Percentiles rank a stretch among this genome's conserved stretches.
phyloP scores from a whole-genome alignment of 2,329 filamentous ascomycete genomes.

The Tolypocladium pustulatum region DNA sequence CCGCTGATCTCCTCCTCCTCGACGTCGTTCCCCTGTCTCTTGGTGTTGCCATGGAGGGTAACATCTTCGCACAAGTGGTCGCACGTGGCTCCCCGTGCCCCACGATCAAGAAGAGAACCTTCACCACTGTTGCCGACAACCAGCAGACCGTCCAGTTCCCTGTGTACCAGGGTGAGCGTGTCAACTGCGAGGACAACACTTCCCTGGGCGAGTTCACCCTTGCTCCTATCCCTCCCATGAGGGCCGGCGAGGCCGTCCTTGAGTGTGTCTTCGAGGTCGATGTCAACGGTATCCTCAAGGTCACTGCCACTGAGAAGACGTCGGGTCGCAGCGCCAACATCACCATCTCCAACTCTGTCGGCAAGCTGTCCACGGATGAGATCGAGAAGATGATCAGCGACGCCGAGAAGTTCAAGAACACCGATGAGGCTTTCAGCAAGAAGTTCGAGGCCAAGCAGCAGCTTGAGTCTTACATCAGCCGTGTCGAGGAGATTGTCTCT shows the following conservation, averaged over 20 bases:
- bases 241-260: conserved; percentile 89
- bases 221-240: conserved; percentile 77
- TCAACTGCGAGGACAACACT: conserved; percentile 98
- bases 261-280: conserved; percentile 99
- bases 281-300: conserved; percentile 99
- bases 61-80: conserved; percentile 95
- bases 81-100: conserved; percentile 68
- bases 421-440: conserved; percentile 98
- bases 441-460: conserved; percentile 98
- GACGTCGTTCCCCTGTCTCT: conserved; percentile 95
- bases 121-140: conserved; percentile 73
- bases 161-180: conserved; percentile 91
- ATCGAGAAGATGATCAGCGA: conserved; percentile 98
- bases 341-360: conserved; percentile 98
- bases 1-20: conserved; percentile 84
- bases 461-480: conserved; percentile 96
- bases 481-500: conserved; percentile 97
- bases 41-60: conserved; percentile 98
- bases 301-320: conserved; percentile 97
- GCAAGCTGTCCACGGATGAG: conserved; percentile 88
- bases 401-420: conserved; percentile 97
- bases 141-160: conserved; percentile 70
- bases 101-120: conserved; percentile 73
- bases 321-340: conserved; percentile 98
- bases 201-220: conserved; percentile 96